Percentiles rank a stretch among this genome's conserved stretches.
phyloP scores from a whole-genome alignment of 371 early-diverging fungal species.

The Haplosporangium sp. region DNA sequence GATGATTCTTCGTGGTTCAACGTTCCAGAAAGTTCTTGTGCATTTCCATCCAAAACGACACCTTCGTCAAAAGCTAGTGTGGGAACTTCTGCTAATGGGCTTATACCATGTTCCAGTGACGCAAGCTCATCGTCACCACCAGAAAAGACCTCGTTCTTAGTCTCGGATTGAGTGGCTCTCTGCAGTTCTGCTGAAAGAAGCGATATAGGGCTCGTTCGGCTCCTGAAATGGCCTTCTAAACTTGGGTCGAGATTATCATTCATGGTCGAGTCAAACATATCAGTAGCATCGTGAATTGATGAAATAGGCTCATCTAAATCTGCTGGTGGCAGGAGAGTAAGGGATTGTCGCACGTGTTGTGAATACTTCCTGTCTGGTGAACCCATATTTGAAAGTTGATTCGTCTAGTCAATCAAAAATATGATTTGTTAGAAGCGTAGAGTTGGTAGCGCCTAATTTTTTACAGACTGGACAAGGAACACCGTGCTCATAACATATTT shows the following conservation, averaged over 20 bases:
- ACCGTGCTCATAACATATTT: background rate
- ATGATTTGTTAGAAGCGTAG: background rate
- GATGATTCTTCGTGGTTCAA: slow-evolving; percentile 27
- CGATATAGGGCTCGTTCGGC: slow-evolving; percentile 27
- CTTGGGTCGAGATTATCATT: background rate
- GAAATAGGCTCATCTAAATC: background rate
- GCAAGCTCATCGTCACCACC: background rate
- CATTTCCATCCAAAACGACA: slow-evolving; percentile 1
- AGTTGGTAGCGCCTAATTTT: background rate
- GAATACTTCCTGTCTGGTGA: background rate
- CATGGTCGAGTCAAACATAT: background rate
- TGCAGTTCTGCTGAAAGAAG: slow-evolving; percentile 48
- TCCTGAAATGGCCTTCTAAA: slow-evolving; percentile 5
- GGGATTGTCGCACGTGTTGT: background rate
- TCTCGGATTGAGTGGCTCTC: slow-evolving; percentile 27
- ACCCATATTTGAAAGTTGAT: background rate
- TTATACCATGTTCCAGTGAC: slow-evolving; percentile 5
- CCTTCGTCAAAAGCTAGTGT: background rate
- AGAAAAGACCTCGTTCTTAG: background rate
- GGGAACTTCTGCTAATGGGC: slow-evolving; percentile 11
- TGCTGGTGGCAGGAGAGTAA: slow-evolving; percentile 13
- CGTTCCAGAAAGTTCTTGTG: background rate
- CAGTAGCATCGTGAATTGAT: background rate
- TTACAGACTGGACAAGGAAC: background rate
- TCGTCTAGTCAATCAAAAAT: background rate